These are phyloP conservation scores for Phaeolepiota aurea DNA, from an alignment of 768 basidiomycete species.

Conservation along the genomic window DNA sequence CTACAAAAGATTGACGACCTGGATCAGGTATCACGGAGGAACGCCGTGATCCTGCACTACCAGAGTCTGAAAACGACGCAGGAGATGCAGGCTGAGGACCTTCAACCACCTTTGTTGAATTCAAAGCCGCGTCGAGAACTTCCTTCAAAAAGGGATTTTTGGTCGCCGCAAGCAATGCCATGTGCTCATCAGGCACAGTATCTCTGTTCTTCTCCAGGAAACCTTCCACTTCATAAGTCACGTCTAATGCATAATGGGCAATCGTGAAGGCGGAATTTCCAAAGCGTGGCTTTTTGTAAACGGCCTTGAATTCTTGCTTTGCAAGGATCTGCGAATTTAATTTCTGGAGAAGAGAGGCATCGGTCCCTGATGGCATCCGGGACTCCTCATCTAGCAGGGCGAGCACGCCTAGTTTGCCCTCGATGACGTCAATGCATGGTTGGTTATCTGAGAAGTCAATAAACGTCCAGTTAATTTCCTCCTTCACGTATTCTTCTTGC, in stretches of 20 bases:
- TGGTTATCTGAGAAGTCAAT: conserved; percentile 99
- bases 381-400: conserved; percentile 97
- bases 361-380: conserved; percentile 87
- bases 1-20: conserved; percentile 66
- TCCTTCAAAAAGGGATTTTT: conserved; percentile 93
- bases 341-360: conserved; percentile 89
- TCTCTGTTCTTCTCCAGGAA: conserved; percentile 99
- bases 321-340: conserved; percentile 70
- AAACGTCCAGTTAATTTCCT: conserved; percentile 99
- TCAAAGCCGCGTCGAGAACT: conserved; percentile 85
- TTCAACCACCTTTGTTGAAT: conserved; percentile 59
- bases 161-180: conserved; percentile 76
- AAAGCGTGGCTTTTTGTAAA: conserved; percentile 99
- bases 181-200: conserved; percentile 97
- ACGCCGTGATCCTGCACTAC: conserved; percentile 69
- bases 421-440: conserved; percentile 97
- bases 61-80: conserved; percentile 60
- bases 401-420: conserved; percentile 92
- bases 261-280: conserved; percentile 96
- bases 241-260: conserved; percentile 95
- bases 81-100: conserved; percentile 69
- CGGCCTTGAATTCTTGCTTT: conserved; percentile 77
- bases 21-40: conserved; percentile 86
- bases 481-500: conserved; percentile 98
- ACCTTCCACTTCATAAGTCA: conserved; percentile 96